Conservation (phyloP, 139 green algal genomes). For the Pseudopediastrum boryanum region DNA sequence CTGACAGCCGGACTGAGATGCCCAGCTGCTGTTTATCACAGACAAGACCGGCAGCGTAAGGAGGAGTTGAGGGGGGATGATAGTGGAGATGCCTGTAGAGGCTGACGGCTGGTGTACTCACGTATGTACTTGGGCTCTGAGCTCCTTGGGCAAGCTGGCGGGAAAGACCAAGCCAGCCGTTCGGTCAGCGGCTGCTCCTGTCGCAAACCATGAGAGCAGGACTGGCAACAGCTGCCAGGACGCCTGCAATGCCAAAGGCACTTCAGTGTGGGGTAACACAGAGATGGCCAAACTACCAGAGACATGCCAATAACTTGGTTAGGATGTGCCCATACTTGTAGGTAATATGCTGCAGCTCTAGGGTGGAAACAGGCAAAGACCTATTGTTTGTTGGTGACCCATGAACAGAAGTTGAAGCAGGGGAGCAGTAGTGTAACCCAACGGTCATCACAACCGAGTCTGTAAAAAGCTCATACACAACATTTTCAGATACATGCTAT, state of each 20-base stretch:
- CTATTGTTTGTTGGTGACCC: too few relatives aligned
- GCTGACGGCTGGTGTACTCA: slow-evolving; percentile 1
- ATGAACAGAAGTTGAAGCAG: not conserved
- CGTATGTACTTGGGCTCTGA: slow-evolving; percentile 25
- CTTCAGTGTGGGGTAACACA: too few relatives aligned
- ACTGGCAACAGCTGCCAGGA: slow-evolving; percentile 3
- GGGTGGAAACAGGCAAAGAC: not conserved
- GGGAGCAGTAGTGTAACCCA: not conserved
- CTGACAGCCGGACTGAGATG: not conserved
- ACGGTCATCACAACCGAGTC: not conserved
- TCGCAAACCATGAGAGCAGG: slow-evolving; percentile 14
- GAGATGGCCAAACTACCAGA: not conserved
- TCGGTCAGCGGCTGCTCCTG: not conserved
- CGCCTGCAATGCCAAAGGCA: too few relatives aligned
- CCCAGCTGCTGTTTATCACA: too few relatives aligned
- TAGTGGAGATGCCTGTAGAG: not conserved
- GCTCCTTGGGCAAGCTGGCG: slow-evolving; percentile 7
- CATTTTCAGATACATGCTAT: not conserved
- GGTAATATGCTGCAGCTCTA: not conserved
- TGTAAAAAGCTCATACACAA: not conserved
- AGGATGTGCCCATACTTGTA: not conserved
- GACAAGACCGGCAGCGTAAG: not conserved
- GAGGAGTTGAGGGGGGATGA: not conserved
- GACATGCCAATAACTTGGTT: not conserved
- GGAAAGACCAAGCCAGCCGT: not conserved